Conservation (phyloP, 1,284 basidiomycete genomes). For the Ceratobasidium sp. region DNA sequence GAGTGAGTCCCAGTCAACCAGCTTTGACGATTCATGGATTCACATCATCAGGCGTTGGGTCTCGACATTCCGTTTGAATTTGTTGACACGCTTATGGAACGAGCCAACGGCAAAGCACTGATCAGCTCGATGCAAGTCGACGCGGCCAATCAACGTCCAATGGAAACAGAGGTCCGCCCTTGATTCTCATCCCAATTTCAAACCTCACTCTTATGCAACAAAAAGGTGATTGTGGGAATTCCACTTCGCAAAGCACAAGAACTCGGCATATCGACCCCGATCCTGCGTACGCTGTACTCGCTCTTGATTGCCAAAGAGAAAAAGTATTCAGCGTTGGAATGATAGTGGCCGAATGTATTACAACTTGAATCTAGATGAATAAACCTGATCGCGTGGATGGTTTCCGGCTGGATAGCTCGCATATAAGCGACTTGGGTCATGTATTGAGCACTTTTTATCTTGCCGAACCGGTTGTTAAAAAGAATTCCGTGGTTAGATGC, state of each 20-base stretch:
- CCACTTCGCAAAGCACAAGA: constrained; percentile 42
- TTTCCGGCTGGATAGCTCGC: not conserved
- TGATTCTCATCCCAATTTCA: not conserved
- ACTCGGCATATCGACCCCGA: constrained; percentile 37
- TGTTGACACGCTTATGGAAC: constrained; percentile 28
- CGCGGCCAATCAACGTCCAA: constrained; percentile 31
- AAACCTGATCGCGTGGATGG: constrained; percentile 27
- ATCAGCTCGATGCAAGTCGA: constrained; percentile 43
- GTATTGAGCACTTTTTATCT: not conserved
- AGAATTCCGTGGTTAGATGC: not conserved
- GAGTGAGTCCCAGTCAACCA: not conserved
- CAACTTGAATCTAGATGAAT: constrained; percentile 7
- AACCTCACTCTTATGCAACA: not conserved
- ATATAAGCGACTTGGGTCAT: not conserved
- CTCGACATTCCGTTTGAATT: constrained; percentile 34
- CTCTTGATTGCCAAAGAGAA: constrained; percentile 39
- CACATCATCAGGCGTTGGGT: constrained; percentile 14
- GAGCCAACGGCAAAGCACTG: constrained; percentile 23
- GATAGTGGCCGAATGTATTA: not conserved
- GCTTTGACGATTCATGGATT: not conserved
- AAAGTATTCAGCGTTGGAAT: constrained; percentile 13
- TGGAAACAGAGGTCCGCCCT: constrained; percentile 42
- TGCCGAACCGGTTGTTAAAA: not conserved
- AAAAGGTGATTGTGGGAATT: constrained; percentile 40
- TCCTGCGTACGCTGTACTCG: constrained; percentile 35